Evolutionary conservation across 306 rosid species (phyloP), one percentile per base, ranked within the genome.

Genomic region (Cicer cuneatum): DNA sequence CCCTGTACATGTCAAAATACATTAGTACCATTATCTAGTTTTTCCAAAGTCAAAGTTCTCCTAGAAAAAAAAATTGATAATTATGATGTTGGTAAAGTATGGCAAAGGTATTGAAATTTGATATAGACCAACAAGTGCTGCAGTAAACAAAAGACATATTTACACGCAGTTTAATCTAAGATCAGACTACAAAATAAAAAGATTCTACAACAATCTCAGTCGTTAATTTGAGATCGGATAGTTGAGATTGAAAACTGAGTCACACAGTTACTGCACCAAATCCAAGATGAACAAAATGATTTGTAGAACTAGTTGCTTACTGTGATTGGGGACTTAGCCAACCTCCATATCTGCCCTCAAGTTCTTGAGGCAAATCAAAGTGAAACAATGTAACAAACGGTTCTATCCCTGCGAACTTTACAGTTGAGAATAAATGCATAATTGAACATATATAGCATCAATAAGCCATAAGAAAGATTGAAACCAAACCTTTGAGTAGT

Each of bases 301-400:
- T 63, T 1, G 40, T 51, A 63, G 37, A 52, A 60, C 2, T 48
- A 37, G 43, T 21, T 19, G 29, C 72, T 73, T 73, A 81, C 90
- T 61, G 75, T 58, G 80, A 79, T 42, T 84, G 19, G 10, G 85
- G 80, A 79, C 83, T 82, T 38, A 87, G 83, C 88, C 88, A 87
- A 64, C 72, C 49, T 37, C 83, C 82, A 41, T 87, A 72, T 70
- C 71, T 73, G 41, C 60, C 73, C 49, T 87, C 85, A 14, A 84
- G 83, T 56, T 79, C 83, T 69, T 79, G 86, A 45, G 90, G 90
- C 19, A 72, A 1, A 46, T 87, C 90, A 60, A 15, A 58, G 82
- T 87, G 90, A 37, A 42, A 60, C 21, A 87, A 35, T 5, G 90
- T 87, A 42, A 87, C 85, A 82, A 84, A 84, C 8, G 90, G 86